phyloP scores from a whole-genome alignment of 352 stramenopile species.

The Phytopythium chamaehyphon region DNA sequence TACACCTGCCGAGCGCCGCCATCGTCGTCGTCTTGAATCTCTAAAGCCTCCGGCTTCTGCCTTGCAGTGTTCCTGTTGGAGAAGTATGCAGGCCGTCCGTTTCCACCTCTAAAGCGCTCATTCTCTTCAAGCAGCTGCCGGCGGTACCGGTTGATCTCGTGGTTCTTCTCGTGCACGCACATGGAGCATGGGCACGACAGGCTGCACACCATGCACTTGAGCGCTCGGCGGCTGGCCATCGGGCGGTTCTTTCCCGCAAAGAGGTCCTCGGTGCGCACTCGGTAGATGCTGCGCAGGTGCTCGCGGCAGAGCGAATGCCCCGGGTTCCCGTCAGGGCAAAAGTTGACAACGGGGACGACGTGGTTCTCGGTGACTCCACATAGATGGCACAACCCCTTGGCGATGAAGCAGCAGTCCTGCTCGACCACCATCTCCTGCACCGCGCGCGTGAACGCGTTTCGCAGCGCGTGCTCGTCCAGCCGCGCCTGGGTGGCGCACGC shows the following conservation, averaged over 20 bases:
- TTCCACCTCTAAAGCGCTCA: background rate
- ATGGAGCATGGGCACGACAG: constrained; percentile 51
- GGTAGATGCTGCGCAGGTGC: constrained; percentile 65
- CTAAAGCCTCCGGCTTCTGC: too few relatives aligned
- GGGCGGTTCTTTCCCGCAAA: constrained; percentile 69
- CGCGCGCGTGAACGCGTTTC: constrained; percentile 38
- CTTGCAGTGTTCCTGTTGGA: too few relatives aligned
- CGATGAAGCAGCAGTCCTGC: constrained; percentile 69
- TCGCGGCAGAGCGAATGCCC: constrained; percentile 70
- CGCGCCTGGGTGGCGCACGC: constrained; percentile 16
- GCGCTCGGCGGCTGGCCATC: constrained; percentile 52
- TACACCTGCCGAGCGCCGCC: background rate
- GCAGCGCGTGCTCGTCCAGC: constrained; percentile 37
- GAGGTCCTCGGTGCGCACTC: constrained; percentile 67
- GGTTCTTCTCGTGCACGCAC: constrained; percentile 32
- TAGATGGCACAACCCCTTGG: constrained; percentile 63
- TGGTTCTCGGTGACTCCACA: constrained; percentile 44
- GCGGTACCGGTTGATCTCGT: constrained; percentile 34
- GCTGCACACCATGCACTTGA: constrained; percentile 62
- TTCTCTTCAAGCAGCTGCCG: constrained; percentile 17
- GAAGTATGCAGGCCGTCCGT: background rate
- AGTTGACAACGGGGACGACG: constrained; percentile 68
- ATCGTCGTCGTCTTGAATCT: background rate
- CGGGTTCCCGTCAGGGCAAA: constrained; percentile 61
- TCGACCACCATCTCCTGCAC: constrained; percentile 55